phyloP scores from a whole-genome alignment of 192 early-diverging fungal species.

The Pilobolus umbonatus region DNA sequence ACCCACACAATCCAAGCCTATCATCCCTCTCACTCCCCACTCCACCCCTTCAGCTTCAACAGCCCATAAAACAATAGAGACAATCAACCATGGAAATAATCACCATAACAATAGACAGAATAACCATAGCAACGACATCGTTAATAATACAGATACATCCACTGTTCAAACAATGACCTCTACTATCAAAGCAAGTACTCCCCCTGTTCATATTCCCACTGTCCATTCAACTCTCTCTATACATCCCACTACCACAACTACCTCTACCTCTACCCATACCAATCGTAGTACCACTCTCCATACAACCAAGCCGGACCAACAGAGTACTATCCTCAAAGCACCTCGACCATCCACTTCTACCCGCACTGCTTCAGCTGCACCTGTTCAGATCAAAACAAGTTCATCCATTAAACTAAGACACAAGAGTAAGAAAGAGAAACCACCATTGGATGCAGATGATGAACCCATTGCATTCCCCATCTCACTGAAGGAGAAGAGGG shows the following conservation, averaged over 20 bases:
- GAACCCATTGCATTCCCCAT: constrained; percentile 9
- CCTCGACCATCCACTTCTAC: neutral
- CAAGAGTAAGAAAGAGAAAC: constrained; percentile 3
- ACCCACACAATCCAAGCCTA: neutral
- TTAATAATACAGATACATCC: neutral
- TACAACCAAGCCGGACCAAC: neutral
- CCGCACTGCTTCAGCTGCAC: neutral
- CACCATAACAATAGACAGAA: too few species aligned
- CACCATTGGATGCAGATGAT: neutral
- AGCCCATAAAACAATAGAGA: neutral
- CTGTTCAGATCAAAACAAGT: neutral
- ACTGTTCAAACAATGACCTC: neutral
- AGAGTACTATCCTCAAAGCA: neutral
- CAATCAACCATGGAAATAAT: too few species aligned
- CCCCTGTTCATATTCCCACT: neutral
- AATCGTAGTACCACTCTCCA: neutral
- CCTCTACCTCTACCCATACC: neutral
- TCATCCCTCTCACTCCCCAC: neutral
- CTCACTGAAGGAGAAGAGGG: constrained; percentile 27
- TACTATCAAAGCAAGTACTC: neutral
- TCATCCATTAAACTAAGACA: neutral
- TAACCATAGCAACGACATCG: neutral
- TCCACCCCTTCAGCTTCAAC: neutral
- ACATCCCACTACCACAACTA: neutral
- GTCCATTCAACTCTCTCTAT: neutral